Percentiles rank a stretch among this genome's conserved stretches.
Evolutionary conservation across 805 yeast genomes (phyloP).

Genomic region (Kregervanrija delftensis): DNA sequence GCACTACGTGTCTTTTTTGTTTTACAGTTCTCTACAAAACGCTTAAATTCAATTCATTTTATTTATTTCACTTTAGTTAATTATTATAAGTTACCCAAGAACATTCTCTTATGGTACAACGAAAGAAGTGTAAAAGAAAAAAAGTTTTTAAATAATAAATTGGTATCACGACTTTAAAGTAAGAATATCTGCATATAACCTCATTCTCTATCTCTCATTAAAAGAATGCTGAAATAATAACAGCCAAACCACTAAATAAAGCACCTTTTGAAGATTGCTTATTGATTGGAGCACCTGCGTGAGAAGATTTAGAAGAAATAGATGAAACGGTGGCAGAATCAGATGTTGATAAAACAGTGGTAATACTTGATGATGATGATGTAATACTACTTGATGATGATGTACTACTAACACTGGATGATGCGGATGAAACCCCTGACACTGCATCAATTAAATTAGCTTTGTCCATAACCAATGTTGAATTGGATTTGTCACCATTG

Average conservation of each 20-base stretch:
- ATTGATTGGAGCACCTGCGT: constrained; percentile 9
- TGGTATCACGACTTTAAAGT: not conserved
- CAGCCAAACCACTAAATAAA: constrained; percentile 26
- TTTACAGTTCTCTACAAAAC: too few species aligned
- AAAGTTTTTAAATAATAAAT: not conserved
- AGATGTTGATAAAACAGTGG: constrained; percentile 13
- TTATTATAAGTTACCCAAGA: too few species aligned
- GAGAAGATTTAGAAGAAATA: constrained; percentile 7
- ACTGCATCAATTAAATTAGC: constrained; percentile 31
- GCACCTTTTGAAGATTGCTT: not conserved
- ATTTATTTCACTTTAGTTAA: too few species aligned
- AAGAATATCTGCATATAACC: constrained; percentile 18
- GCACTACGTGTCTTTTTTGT: too few species aligned
- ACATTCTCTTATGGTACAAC: too few species aligned
- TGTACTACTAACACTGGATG: constrained; percentile 11
- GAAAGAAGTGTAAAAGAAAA: not conserved
- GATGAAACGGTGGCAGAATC: constrained; percentile 14
- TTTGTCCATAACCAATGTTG: constrained; percentile 32
- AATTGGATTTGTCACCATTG: constrained; percentile 26
- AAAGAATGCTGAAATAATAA: constrained; percentile 36
- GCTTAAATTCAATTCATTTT: too few species aligned
- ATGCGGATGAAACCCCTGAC: constrained; percentile 6
- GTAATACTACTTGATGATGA: constrained; percentile 13
- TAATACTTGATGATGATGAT: constrained; percentile 11
- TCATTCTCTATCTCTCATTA: constrained; percentile 5